phyloP scores from a whole-genome alignment of 2,329 filamentous ascomycete species.

The Tetracladium maxilliforme region DNA sequence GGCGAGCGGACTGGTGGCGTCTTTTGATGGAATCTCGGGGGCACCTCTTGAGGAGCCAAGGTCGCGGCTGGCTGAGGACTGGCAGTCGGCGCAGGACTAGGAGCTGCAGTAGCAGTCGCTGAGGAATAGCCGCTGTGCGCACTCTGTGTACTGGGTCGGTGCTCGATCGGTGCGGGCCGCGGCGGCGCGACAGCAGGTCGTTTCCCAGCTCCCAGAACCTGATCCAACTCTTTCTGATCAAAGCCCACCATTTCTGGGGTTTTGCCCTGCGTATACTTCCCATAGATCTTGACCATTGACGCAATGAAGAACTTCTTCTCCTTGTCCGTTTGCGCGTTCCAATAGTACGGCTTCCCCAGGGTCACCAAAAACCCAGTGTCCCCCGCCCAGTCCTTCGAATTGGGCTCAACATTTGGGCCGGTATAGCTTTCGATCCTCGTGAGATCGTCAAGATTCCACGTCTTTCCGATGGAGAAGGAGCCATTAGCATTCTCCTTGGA shows the following conservation, averaged over 20 bases:
- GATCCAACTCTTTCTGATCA: slow-evolving; percentile 62
- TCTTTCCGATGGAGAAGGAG: slow-evolving; percentile 94
- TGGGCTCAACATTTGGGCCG: slow-evolving; percentile 42
- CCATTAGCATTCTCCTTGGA: slow-evolving; percentile 90
- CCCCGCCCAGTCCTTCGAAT: slow-evolving; percentile 61
- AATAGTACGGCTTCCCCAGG: slow-evolving; percentile 90
- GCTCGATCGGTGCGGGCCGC: no score
- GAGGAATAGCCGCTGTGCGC: no score
- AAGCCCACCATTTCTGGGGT: slow-evolving; percentile 71
- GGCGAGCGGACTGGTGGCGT: no score
- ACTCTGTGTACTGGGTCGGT: no score
- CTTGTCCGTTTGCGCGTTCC: slow-evolving; percentile 84
- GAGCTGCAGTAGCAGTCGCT: no score
- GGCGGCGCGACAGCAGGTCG: no score
- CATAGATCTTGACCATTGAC: slow-evolving; percentile 89
- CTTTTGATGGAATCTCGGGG: no score
- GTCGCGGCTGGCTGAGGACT: no score
- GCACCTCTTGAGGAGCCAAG: no score
- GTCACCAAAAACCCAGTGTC: slow-evolving; percentile 77
- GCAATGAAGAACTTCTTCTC: slow-evolving; percentile 99
- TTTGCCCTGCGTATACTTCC: slow-evolving; percentile 86
- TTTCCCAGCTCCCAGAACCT: slow-evolving; percentile 59
- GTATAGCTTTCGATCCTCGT: slow-evolving; percentile 71
- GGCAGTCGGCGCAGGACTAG: no score
- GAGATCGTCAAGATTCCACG: slow-evolving; percentile 91